phyloP scores from a whole-genome alignment of 352 stramenopile species.

The Phytophthora agathidicida region DNA sequence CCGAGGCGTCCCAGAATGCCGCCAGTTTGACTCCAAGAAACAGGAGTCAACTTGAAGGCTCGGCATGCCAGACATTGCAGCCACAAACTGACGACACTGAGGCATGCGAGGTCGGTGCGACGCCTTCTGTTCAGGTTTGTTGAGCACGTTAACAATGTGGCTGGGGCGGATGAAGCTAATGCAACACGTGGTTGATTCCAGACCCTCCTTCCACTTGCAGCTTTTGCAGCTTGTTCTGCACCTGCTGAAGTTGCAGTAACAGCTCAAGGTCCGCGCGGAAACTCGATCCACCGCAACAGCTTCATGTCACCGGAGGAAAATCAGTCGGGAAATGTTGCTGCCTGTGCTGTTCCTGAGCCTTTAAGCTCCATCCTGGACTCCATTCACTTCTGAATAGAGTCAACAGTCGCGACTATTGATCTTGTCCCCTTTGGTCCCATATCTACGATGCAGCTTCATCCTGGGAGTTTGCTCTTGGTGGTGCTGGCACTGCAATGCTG shows the following conservation, averaged over 20 bases:
- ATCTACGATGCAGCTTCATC: slow-evolving; percentile 17
- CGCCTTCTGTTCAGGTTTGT: slow-evolving; percentile 15
- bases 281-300: not conserved
- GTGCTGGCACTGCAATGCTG: slow-evolving; percentile 4
- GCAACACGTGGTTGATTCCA: not conserved
- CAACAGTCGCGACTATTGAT: slow-evolving; percentile 22
- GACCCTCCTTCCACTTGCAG: not conserved
- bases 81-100: not conserved
- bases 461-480: slow-evolving; percentile 18
- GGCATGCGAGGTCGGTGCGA: not conserved
- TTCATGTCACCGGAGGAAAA: not conserved
- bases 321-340: not conserved
- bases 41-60: not conserved
- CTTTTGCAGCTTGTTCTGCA: not conserved
- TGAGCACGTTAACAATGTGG: not conserved
- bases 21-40: slow-evolving; percentile 2
- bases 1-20: not conserved
- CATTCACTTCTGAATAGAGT: slow-evolving; percentile 44
- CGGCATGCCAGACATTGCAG: not conserved
- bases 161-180: too few species aligned
- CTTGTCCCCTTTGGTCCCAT: too few species aligned
- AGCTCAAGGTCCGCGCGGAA: slow-evolving; percentile 3
- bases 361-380: slow-evolving; percentile 32
- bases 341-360: not conserved
- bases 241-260: too few species aligned